These are phyloP conservation scores for Metschnikowia reukaufii DNA, from an alignment of 805 yeast genomes.

Conservation along the genomic window DNA sequence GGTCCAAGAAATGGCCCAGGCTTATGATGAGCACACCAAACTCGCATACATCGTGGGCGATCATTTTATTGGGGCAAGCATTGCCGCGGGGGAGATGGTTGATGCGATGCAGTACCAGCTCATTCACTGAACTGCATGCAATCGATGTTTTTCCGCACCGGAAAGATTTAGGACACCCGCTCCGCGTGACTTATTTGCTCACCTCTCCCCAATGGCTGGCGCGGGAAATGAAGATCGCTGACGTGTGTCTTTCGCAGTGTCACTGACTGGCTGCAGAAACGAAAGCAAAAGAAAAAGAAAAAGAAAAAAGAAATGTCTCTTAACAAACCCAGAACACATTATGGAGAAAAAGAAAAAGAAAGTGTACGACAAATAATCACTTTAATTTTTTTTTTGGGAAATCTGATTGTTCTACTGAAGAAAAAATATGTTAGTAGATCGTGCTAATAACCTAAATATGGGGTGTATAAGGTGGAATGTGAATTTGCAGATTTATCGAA, in stretches of 20 bases:
- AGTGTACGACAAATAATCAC: no score
- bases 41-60: slow-evolving; percentile 39
- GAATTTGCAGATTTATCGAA: not conserved
- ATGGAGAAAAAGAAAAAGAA: not conserved
- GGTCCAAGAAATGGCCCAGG: slow-evolving; percentile 15
- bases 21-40: slow-evolving; percentile 16
- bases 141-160: not conserved
- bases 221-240: not conserved
- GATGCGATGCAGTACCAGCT: slow-evolving; percentile 7
- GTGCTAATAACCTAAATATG: no score
- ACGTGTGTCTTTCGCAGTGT: not conserved
- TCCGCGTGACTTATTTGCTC: not conserved
- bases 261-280: not conserved
- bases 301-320: no score
- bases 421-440: no score
- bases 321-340: no score
- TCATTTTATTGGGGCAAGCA: slow-evolving; percentile 29
- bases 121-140: not conserved
- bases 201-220: no score
- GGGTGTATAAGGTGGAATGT: no score
- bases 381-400: no score
- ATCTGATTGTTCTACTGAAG: no score
- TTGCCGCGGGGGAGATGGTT: slow-evolving; percentile 8
- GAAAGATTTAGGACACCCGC: not conserved
- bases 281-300: no score